Percentiles rank a stretch among this genome's conserved stretches.
phyloP scores from a whole-genome alignment of 2,329 filamentous ascomycete species.

The Sclerotinia sclerotiorum region DNA sequence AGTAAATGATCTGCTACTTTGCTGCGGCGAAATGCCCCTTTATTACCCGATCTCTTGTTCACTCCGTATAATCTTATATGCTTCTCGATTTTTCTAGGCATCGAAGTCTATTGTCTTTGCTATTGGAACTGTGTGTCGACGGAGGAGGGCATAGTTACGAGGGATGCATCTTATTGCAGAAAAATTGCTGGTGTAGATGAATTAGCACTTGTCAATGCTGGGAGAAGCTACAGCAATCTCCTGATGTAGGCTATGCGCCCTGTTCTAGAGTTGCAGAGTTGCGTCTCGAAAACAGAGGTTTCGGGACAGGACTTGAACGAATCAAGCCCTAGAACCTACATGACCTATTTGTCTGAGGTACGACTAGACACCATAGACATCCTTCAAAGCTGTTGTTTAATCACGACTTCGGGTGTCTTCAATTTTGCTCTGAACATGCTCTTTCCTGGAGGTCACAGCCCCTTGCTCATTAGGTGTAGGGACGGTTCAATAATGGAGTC shows the following conservation, averaged over 20 bases:
- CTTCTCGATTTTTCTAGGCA: neutral
- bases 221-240: neutral
- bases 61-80: neutral
- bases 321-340: neutral
- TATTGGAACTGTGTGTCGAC: neutral
- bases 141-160: too few relatives aligned
- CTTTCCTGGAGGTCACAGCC: neutral
- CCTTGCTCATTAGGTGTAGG: neutral
- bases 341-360: neutral
- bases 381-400: neutral
- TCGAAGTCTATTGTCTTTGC: accelerated
- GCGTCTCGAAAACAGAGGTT: neutral
- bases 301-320: accelerated
- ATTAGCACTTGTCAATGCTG: neutral
- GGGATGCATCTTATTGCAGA: neutral
- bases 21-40: neutral
- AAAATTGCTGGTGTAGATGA: neutral
- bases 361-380: neutral
- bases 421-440: neutral
- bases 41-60: neutral
- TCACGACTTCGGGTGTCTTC: neutral
- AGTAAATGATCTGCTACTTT: neutral
- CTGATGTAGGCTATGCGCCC: too few relatives aligned
- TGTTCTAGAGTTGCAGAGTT: neutral
- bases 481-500: neutral